Base-by-base conservation (phyloP, 805 yeast genomes). In the Kodamaea hsintzibuensis region DNA sequence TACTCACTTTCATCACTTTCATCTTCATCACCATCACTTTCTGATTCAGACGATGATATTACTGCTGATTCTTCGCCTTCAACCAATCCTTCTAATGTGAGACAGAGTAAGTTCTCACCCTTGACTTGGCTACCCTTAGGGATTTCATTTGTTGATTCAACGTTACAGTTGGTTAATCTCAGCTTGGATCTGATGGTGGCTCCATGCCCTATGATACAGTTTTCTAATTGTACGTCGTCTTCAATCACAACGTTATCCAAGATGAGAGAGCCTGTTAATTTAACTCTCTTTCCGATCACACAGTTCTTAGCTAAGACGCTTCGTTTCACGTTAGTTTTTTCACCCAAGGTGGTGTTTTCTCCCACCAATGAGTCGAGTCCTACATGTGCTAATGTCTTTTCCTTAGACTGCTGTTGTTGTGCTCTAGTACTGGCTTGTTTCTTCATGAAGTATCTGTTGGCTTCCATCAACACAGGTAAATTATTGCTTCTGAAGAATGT, bases 291-390 rank as follows among this genome's bases (percentile, higher is more conserved):
- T 39, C 99, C 99, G 50, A 96, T 83, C 14, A 60, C 73, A 71
- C 96, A 89, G 61, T 82, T 79, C 9, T 77, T 69, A 5, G 97
- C 97, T 27, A 95, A 78, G 13, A 90, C 89, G 0, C 96, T 81
- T 56, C 95, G 82, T 72, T 95, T 95, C 50, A 95, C 90, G 66
- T 86, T 89, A 17, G 96, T 87, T 60, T 84, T 83, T 63, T 91
- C 98, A 16, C 91, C 95, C 51, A 95, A 68, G 1, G 67, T 69
- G n/a, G 93, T 81, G 38, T 76, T 73, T 9, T 74, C 77, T 9
- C 93, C 98, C 10, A 93, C 85, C 39, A 86, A 69, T 0, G 96
- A 89, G 69, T 93, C 99, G 8, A 85, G 86, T 53, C 98, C 98
- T 37, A 95, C 82, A 13, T 87, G 86, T 1, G 97, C 93, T 3